Evolutionary conservation across 164 flowering plant species (phyloP), one percentile per base, ranked within the genome.

Genomic region (Kalanchoe fedtschenkoi): DNA sequence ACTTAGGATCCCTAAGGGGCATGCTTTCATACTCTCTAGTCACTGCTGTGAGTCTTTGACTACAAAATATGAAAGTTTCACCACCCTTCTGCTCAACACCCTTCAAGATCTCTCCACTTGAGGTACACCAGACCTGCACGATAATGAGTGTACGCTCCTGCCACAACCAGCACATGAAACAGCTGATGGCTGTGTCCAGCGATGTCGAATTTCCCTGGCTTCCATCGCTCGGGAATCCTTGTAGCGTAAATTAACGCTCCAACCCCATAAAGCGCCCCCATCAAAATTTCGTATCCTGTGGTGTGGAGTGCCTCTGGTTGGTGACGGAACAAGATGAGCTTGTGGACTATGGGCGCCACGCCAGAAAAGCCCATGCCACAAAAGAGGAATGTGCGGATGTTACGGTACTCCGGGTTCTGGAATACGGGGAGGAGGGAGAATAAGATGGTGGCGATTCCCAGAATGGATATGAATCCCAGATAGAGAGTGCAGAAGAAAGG

Each of bases 181-280:
- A 95, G 78, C 67, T 95, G 97, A 60, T 88, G 97, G 66, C 99
- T 95, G 70, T 90, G 96, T 24, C 99, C 97, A 0, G 96, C 96
- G 66, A 93, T 83, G 71, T 95, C 99, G 33, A 95, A 95, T 59
- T 81, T 90, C 58, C 99, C 99, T 1, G 97, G 99, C 83, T 65
- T 87, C 99, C 99, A 95, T 29, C 95, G 69, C 75, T 93, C 97
- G 0, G 97, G 97, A 26, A 93, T 75, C 69, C 99, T 80, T 0
- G 84, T 80, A 7, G 96, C 95, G 68, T 90, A 93, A 17, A 93
- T 79, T 70, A 90, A 39, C 0, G 91, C 95, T 35, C 99, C 99
- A 28, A 84, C 16, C 3, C 89, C 95, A 51, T 93, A 93, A 14
- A 85, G 79, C 4, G 63, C 47, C 3, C 99, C 97, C 97, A 93